Base-by-base conservation (phyloP, 768 basidiomycete species). In the Harrya chromipes region DNA sequence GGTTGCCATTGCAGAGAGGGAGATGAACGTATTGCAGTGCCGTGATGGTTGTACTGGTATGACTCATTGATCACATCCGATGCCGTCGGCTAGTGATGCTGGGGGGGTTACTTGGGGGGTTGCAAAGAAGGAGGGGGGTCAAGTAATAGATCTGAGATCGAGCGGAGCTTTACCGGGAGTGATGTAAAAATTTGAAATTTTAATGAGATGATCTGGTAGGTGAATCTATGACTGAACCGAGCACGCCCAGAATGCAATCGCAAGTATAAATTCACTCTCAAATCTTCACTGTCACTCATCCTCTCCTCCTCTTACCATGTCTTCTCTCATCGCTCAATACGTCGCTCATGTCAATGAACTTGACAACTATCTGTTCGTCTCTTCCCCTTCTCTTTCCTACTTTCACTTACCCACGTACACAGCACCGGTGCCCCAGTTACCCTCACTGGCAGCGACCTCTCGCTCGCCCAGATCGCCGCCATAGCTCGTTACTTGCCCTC, bases 401-500 rank as follows among this genome's bases (percentile, higher is more conserved):
- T 21, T 10, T 10, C 24, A 45, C 45, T 19, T 21, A 1, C 14
- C 31, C n/a, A n/a, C n/a, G n/a, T n/a, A n/a, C n/a, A 3, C 41
- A 90, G 88, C 63, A 70, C 74, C 27, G 89, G 90, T 19, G 76
- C 75, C 40, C 67, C 81, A 8, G 76, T 92, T 48, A 60, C 76
- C 13, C 72, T 93, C 40, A 82, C 86, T 48, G 91, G 91, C 7
- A 74, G 85, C 52, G 77, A 68, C 13, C 78, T 94, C 29, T 81
- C 89, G 1, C 82, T 93, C 46, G 78, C 87, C 4, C 87, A 86
- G 44, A 82, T 94, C 12, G 76, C 84, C n/a, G 89, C 88, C 9
- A 75, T 83, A 6, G 82, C 91, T 0, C 80, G 90, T 42, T 83
- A 84, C 14, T 1, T 47, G 6, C 52, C 61, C 58, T 69, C 74